phyloP scores from a whole-genome alignment of 768 basidiomycete genomes.

The Sutorius australiensis region DNA sequence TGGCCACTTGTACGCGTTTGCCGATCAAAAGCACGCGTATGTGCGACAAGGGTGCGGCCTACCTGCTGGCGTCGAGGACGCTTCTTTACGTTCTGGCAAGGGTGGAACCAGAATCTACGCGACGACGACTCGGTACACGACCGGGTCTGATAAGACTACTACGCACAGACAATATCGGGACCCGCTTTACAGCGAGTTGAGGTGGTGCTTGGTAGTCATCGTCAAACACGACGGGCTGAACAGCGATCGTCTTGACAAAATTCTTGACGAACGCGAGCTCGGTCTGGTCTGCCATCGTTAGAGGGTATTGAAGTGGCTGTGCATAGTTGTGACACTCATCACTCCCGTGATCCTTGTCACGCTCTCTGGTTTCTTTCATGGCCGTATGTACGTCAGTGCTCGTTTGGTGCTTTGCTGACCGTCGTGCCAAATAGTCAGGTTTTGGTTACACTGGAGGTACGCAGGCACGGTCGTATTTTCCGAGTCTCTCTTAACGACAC shows the following conservation, averaged over 20 bases:
- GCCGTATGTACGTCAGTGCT: conserved; percentile 30
- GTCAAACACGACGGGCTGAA: conserved; percentile 62
- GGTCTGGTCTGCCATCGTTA: conserved; percentile 50
- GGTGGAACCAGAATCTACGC: conserved; percentile 56
- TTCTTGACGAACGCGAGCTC: conserved; percentile 63
- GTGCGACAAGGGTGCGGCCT: conserved; percentile 3
- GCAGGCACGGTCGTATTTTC: conserved; percentile 6
- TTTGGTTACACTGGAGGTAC: conserved; percentile 61
- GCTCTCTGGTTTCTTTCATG: conserved; percentile 27
- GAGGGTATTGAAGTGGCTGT: conserved; percentile 18
- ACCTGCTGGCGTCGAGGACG: conserved; percentile 33
- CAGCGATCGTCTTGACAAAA: conserved; percentile 58
- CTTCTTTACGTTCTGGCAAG: conserved; percentile 51
- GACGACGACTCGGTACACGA: conserved; percentile 5
- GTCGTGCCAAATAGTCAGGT: conserved; percentile 46
- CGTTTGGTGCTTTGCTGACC: conserved; percentile 9
- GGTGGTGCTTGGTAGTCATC: conserved; percentile 78
- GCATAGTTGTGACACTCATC: conserved; percentile 13
- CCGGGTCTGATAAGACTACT: background rate
- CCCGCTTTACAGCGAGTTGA: conserved; percentile 58
- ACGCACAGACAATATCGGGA: conserved; percentile 68
- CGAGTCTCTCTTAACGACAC: conserved; percentile 3
- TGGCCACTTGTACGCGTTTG: conserved; percentile 11
- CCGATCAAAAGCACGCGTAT: conserved; percentile 12
- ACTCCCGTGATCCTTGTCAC: conserved; percentile 14